Percentiles rank a stretch among this genome's conserved stretches.
Conservation (phyloP, 441 rosid species). For the Aquilaria agallochum region DNA sequence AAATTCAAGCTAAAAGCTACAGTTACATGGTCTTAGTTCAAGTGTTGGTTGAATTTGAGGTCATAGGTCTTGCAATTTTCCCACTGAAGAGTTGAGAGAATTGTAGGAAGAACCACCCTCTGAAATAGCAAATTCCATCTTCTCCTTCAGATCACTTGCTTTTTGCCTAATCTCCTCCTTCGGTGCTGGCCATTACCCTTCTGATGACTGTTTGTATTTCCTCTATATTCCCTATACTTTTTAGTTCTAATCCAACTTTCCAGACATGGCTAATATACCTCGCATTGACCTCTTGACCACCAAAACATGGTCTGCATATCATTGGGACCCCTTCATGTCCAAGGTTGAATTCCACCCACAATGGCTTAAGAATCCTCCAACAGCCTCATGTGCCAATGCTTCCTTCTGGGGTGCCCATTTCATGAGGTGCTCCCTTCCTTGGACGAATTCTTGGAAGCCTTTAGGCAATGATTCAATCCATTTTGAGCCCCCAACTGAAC, state of each 20-base stretch:
- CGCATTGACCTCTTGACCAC: constrained; percentile 35
- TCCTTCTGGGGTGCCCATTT: constrained; percentile 14
- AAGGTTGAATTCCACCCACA: constrained; percentile 15
- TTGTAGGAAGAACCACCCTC: constrained; percentile 22
- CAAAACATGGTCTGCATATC: constrained; percentile 32
- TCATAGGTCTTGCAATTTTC: no score
- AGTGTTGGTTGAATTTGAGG: no score
- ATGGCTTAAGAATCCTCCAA: constrained; percentile 11
- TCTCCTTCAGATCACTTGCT: constrained; percentile 20
- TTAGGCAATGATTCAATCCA: constrained; percentile 19
- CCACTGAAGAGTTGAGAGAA: neutral
- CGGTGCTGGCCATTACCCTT: constrained; percentile 25
- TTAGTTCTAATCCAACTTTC: constrained; percentile 34
- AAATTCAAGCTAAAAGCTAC: no score
- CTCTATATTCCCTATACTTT: constrained; percentile 25
- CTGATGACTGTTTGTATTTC: constrained; percentile 26
- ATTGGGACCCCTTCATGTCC: constrained; percentile 25
- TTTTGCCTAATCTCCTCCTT: constrained; percentile 28
- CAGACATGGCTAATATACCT: constrained; percentile 28
- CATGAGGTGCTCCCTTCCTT: constrained; percentile 9
- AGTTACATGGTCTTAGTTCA: no score
- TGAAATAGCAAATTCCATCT: constrained; percentile 20
- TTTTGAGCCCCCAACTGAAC: constrained; percentile 13
- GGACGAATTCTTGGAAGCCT: constrained; percentile 5
- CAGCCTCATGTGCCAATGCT: constrained; percentile 8